Evolutionary conservation across 225 moss, liverwort and hornwort genomes (phyloP).

Genomic region (Lunularia cruciata): DNA sequence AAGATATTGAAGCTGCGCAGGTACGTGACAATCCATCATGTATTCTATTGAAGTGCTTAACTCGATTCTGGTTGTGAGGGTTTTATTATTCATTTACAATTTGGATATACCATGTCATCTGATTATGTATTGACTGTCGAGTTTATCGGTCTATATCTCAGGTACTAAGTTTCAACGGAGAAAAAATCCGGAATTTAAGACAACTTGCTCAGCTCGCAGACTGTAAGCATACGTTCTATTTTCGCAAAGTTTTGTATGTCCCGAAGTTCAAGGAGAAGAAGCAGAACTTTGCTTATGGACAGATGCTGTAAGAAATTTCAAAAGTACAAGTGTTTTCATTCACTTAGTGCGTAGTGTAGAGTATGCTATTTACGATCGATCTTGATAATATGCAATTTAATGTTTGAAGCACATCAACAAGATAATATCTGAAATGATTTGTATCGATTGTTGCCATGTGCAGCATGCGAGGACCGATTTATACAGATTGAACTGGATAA

Average conservation of each 20-base stretch:
- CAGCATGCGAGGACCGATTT: slow-evolving; percentile 84
- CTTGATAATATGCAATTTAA: too few relatives aligned
- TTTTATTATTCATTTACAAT: background rate
- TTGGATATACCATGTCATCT: too few relatives aligned
- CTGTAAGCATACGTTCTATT: slow-evolving; percentile 48
- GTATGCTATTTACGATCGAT: too few relatives aligned
- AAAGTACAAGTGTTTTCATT: too few relatives aligned
- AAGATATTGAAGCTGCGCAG: slow-evolving; percentile 87
- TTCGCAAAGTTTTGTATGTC: too few relatives aligned
- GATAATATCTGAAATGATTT: too few relatives aligned
- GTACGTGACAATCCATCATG: slow-evolving; percentile 28
- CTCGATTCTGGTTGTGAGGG: background rate
- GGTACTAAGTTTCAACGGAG: slow-evolving; percentile 91
- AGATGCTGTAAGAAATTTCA: too few relatives aligned
- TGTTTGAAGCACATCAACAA: too few relatives aligned
- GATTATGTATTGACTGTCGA: background rate
- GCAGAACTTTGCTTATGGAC: too few relatives aligned
- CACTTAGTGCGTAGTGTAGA: too few relatives aligned
- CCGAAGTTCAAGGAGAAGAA: too few relatives aligned
- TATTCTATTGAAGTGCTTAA: too few relatives aligned
- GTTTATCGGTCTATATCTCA: slow-evolving; percentile 25
- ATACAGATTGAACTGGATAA: slow-evolving; percentile 93
- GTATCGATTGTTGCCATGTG: slow-evolving; percentile 1
- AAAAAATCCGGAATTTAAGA: slow-evolving; percentile 82
- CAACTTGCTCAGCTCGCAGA: slow-evolving; percentile 95